These are phyloP conservation scores for Saturnispora saitoi DNA, from an alignment of 805 yeast genomes.

Conservation along the genomic window DNA sequence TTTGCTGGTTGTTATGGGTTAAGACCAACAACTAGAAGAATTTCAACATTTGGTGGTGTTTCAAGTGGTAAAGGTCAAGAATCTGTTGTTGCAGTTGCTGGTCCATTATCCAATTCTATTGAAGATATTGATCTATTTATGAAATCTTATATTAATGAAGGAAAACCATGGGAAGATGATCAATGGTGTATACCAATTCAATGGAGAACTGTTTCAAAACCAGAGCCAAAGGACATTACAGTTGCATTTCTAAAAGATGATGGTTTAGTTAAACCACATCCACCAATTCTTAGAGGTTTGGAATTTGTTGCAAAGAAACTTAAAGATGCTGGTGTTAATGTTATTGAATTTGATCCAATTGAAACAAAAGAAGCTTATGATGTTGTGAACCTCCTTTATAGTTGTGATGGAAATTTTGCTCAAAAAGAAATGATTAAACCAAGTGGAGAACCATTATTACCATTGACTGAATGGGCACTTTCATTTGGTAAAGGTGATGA, in stretches of 20 bases:
- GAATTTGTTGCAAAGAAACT: conserved; percentile 46
- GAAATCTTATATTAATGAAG: conserved; percentile 51
- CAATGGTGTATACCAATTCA: conserved; percentile 39
- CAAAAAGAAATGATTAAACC: conserved; percentile 42
- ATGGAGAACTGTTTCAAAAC: conserved; percentile 40
- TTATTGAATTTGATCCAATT: conserved; percentile 50
- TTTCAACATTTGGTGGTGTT: conserved; percentile 39
- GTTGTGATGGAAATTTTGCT: conserved; percentile 58
- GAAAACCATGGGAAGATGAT: conserved; percentile 53
- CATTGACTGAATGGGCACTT: conserved; percentile 55
- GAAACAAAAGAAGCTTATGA: conserved; percentile 50
- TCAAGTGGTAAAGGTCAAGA: conserved; percentile 57
- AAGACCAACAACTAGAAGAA: conserved; percentile 52
- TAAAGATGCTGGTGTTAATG: conserved; percentile 48
- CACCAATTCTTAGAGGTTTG: conserved; percentile 54
- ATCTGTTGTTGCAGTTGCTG: conserved; percentile 55
- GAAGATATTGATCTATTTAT: conserved; percentile 65
- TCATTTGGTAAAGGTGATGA: conserved; percentile 51
- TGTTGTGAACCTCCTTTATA: conserved; percentile 47
- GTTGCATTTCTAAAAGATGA: conserved; percentile 59
- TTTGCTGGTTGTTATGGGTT: conserved; percentile 55
- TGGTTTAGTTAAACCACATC: conserved; percentile 57
- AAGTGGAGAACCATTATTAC: conserved; percentile 64
- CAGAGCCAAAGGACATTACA: conserved; percentile 37
- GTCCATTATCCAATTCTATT: conserved; percentile 57